phyloP scores from a whole-genome alignment of 345 rosid species.

The Eucalyptus erythrocorys region DNA sequence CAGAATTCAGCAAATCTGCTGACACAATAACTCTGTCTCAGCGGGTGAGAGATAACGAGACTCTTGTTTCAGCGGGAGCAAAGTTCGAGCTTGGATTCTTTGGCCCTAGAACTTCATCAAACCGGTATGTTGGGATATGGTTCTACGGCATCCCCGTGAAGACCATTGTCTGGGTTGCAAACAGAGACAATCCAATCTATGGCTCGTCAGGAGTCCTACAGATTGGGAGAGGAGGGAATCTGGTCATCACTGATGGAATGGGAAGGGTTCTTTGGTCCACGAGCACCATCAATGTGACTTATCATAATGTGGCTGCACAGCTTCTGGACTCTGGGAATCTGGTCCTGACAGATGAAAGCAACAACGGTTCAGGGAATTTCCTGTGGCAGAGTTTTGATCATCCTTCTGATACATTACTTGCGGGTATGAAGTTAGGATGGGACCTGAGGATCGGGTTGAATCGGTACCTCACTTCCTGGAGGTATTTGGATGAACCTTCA shows the following conservation, averaged over 20 bases:
- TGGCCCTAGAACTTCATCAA: background rate
- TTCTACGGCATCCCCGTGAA: background rate
- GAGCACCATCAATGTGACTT: background rate
- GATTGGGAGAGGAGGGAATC: background rate
- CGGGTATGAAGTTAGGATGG: background rate
- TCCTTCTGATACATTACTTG: conserved; percentile 1
- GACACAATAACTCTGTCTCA: background rate
- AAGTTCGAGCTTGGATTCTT: conserved; percentile 8
- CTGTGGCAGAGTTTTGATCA: background rate
- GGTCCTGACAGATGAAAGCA: background rate
- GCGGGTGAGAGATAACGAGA: background rate
- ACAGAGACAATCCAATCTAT: conserved; percentile 17
- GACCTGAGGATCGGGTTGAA: background rate
- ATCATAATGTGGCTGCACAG: background rate
- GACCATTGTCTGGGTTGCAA: conserved; percentile 6
- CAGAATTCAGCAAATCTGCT: background rate
- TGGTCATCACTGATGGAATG: background rate
- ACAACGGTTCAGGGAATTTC: background rate
- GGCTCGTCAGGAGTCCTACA: background rate
- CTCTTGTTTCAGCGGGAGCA: background rate
- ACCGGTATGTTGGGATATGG: background rate
- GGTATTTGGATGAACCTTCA: conserved; percentile 14
- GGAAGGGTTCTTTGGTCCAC: background rate
- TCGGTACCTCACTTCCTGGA: conserved; percentile 21
- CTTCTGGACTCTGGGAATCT: conserved; percentile 9